These are phyloP conservation scores for Aspergillus melleus DNA, from an alignment of 2,329 filamentous ascomycete genomes.

Conservation along the genomic window DNA sequence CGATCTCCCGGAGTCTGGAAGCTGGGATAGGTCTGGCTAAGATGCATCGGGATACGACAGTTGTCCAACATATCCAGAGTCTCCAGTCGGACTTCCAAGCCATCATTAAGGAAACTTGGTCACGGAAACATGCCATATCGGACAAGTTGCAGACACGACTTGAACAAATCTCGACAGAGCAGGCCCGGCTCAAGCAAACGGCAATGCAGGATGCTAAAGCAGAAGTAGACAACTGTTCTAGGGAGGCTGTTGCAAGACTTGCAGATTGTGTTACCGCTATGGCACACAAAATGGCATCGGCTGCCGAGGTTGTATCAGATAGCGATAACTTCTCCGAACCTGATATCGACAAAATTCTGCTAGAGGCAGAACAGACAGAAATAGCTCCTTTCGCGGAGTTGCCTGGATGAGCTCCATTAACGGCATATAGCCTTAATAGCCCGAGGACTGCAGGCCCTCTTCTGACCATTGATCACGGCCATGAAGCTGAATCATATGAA, in stretches of 20 bases:
- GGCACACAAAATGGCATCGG: neutral
- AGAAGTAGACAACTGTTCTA: neutral
- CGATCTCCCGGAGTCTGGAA: slow-evolving; percentile 1
- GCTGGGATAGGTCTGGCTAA: neutral
- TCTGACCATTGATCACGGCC: neutral
- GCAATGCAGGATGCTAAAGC: slow-evolving; percentile 1
- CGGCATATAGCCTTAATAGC: neutral
- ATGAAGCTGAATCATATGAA: neutral
- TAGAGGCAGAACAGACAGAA: neutral
- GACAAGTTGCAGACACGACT: neutral
- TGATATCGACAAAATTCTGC: neutral
- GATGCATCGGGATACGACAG: slow-evolving; percentile 1
- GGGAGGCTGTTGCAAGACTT: neutral
- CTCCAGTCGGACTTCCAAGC: neutral
- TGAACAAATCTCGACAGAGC: neutral
- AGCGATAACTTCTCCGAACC: neutral
- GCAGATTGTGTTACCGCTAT: neutral
- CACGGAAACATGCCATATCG: neutral
- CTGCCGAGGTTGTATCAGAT: neutral
- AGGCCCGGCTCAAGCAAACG: neutral
- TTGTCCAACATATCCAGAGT: slow-evolving; percentile 1
- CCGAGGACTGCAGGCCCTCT: neutral
- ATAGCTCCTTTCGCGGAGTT: neutral
- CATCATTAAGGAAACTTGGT: neutral
- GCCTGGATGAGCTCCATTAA: neutral